Base-by-base conservation (phyloP, 345 rosid species). In the Pistacia atlantica region DNA sequence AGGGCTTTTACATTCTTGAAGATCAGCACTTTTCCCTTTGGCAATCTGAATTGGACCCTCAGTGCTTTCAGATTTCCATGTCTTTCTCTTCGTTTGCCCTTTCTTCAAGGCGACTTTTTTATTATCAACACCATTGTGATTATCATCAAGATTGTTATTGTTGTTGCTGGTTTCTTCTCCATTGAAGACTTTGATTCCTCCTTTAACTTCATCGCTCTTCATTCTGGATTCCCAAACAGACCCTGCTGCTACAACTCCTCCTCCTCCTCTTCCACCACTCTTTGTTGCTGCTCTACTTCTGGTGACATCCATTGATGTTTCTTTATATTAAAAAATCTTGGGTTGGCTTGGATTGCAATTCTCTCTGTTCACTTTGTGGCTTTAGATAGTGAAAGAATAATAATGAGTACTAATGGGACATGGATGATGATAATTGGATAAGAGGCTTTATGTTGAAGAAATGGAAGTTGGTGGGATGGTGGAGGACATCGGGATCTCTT, bases 151-250 rank as follows among this genome's bases (percentile, higher is more conserved):
- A 73, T 46, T 25, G 42, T 33, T 38, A 38, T 64, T 74, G 1
- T 52, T 25, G 49, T 3, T 35, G 42, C 64, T 49, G 4, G 48
- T 49, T 13, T 73, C 82, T 52, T 82, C 91, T 9, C 83, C 87
- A 83, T 85, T 86, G 60, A 86, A 86, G 65, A 87, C 88, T 65
- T 84, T 89, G 25, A 92, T 78, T 51, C 92, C 94, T 72, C 90
- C 89, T 79, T 86, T 87, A 55, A 84, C 87, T 77, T 82, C 86
- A 77, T 89, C 93, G 48, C 35, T 82, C 84, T 88, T 93, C 97
- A 90, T 92, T 80, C 95, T 89, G 75, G 83, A 88, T 83, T 92
- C 97, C 97, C 96, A 90, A 59, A 90, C 99, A 51, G 97, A 92
- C 49, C 91, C 96, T 56, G 87, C 87, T 52, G 72, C 87, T 70